Base-by-base conservation (phyloP, 2,329 filamentous ascomycete genomes). In the Aphanoascus verrucosus region DNA sequence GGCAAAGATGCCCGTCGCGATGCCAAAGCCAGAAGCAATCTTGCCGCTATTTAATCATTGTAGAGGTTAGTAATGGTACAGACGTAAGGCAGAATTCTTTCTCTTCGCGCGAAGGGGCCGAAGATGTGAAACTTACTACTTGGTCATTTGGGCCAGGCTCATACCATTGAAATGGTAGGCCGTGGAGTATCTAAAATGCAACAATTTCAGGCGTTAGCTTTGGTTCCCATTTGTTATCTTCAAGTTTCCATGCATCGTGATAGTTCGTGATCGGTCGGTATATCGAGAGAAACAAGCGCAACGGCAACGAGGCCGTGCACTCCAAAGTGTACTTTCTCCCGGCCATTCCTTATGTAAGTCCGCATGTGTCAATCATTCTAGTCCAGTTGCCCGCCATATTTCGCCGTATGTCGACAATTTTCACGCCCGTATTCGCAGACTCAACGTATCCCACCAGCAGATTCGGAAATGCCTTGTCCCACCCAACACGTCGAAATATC, bases 1-100 rank as follows among this genome's bases (percentile, higher is more conserved):
- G 37, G 77, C 78, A 67, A 80, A 79, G 64, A 79, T 70, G 58
- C 77, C 80, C 41, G 77, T 74, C 45, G 75, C 72, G 57, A 74
- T 77, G 59, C 78, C 81, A 68, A 83, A 82, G 45, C 72, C 72
- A 52, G 69, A 75, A 43, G 73, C 76, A 48, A 80, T 73, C 52
- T 63, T 59, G 54, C 68, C 74, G 59, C 72, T 74, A 42, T 60
- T 53, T 59, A 2, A 57, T 55, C 59, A 12, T 58, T n/a, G 32
- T 41, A 5, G 2, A 12, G 12, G 15, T 17, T 9, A 14, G 17
- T 14, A 31, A 17, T 31, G 15, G 19, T 12, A n/a, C 34, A 20
- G 23, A 45, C 11, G 9, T 12, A 20, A 19, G 6, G 38, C 28
- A 3, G 41, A 6, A 34, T n/a, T 19, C 5, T 3, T 19, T 9